Evolutionary conservation across 441 rosid genomes (phyloP).

Genomic region (Arabidopsis lyrata): DNA sequence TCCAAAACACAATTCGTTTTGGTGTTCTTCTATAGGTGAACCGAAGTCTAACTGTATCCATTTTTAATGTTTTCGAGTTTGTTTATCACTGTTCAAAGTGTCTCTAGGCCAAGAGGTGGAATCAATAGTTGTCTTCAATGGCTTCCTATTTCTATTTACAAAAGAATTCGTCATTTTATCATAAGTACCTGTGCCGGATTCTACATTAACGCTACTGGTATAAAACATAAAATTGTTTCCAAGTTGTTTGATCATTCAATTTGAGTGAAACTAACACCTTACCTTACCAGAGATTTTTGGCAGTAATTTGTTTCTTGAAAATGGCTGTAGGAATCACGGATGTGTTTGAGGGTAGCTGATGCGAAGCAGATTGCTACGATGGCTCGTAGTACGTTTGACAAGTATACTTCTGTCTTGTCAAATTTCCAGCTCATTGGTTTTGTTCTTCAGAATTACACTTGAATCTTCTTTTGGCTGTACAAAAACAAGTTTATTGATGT

Average conservation of each 20-base stretch:
- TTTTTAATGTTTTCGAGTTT: constrained; percentile 11
- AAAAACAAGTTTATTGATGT: not conserved
- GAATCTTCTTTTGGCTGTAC: no score
- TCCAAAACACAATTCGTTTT: not conserved
- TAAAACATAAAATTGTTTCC: no score
- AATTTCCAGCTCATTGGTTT: constrained; percentile 1
- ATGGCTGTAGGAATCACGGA: constrained; percentile 48
- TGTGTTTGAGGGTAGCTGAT: constrained; percentile 57
- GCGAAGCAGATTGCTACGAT: constrained; percentile 58
- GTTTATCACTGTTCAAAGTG: constrained; percentile 51
- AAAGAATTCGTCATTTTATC: constrained; percentile 41
- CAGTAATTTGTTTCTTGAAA: not conserved
- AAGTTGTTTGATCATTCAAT: no score
- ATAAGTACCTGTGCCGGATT: constrained; percentile 45
- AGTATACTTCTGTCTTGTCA: constrained; percentile 48
- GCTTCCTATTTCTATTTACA: constrained; percentile 59
- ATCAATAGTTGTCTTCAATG: constrained; percentile 70
- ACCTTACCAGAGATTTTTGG: not conserved
- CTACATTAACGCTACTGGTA: constrained; percentile 47
- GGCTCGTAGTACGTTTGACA: constrained; percentile 60
- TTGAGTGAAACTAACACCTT: no score
- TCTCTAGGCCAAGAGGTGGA: constrained; percentile 61
- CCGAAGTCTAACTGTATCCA: no score
- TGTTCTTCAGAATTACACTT: constrained; percentile 16
- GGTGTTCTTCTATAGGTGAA: not conserved